Conservation (phyloP, 2,329 filamentous ascomycete genomes). For the Neophaeococcomyces mojaviensis region DNA sequence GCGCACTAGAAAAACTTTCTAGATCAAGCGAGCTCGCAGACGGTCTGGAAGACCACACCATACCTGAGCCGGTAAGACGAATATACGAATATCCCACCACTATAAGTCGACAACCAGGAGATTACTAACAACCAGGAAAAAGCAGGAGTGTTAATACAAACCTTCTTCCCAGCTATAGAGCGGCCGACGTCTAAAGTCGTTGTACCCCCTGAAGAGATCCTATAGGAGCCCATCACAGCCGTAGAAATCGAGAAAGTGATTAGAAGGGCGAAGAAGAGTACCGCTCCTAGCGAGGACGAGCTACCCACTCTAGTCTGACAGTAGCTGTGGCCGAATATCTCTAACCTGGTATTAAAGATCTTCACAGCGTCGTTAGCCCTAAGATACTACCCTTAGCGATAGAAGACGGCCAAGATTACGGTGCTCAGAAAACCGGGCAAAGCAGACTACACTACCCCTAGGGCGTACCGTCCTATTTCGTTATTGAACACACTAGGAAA, state of each 20-base stretch:
- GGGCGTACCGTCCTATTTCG: constrained; percentile 25
- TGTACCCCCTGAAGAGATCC: constrained; percentile 8
- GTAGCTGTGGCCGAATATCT: constrained; percentile 8
- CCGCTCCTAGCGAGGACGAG: constrained; percentile 16
- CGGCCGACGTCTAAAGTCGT: constrained; percentile 5
- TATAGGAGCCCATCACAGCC: constrained; percentile 18
- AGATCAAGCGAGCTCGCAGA: constrained; percentile 16
- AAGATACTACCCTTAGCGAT: constrained; percentile 19
- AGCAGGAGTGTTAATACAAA: constrained; percentile 15
- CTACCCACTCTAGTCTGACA: constrained; percentile 21
- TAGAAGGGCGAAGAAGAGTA: constrained; percentile 15
- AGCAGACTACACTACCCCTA: constrained; percentile 22
- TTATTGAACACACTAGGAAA: constrained; percentile 21
- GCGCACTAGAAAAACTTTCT: constrained; percentile 23
- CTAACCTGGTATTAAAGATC: constrained; percentile 7
- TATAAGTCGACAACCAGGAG: constrained; percentile 13
- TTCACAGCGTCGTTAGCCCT: constrained; percentile 16
- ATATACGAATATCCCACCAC: constrained; percentile 15
- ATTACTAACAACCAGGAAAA: constrained; percentile 19
- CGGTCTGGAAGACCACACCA: constrained; percentile 18
- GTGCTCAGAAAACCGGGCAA: constrained; percentile 21
- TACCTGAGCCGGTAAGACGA: constrained; percentile 14
- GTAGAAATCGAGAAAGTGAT: constrained; percentile 15
- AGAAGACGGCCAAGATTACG: constrained; percentile 12
- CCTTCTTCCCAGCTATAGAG: constrained; percentile 19